Percentiles rank a stretch among this genome's conserved stretches.
Conservation (phyloP, 2,329 filamentous ascomycete species). For the Malbranchea cinnamomea region DNA sequence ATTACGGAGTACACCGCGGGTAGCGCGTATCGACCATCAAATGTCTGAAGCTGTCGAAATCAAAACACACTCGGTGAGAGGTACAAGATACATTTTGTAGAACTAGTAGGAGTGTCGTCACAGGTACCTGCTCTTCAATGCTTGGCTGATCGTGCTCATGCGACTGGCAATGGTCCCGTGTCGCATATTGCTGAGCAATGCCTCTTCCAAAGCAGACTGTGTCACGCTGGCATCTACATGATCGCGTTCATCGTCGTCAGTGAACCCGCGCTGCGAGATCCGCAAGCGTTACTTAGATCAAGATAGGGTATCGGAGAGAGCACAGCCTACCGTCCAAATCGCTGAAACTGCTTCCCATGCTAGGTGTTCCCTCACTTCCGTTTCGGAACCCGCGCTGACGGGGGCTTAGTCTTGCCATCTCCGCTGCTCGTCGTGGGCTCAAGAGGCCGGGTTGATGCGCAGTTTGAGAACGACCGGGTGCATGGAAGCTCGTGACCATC, state of each 20-base stretch:
- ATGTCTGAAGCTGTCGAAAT: too few species aligned
- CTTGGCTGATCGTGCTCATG: slow-evolving; percentile 38
- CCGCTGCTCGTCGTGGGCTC: slow-evolving; percentile 34
- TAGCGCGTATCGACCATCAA: too few species aligned
- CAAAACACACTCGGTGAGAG: slow-evolving; percentile 2
- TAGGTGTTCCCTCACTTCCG: slow-evolving; percentile 41
- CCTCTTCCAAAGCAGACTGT: slow-evolving; percentile 50
- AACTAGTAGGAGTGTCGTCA: slow-evolving; percentile 9
- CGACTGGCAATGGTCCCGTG: slow-evolving; percentile 35
- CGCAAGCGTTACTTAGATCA: too few species aligned
- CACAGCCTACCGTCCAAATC: slow-evolving; percentile 42
- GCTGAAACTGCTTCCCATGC: slow-evolving; percentile 52
- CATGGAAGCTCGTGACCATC: slow-evolving; percentile 13
- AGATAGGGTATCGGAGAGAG: slow-evolving; percentile 8
- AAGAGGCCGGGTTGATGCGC: slow-evolving; percentile 14
- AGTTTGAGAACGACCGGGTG: slow-evolving; percentile 11
- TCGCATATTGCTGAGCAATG: slow-evolving; percentile 47
- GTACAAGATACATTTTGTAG: background rate
- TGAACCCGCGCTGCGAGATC: too few species aligned
- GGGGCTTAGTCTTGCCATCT: slow-evolving; percentile 34
- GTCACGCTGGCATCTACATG: slow-evolving; percentile 45
- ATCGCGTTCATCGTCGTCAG: too few species aligned
- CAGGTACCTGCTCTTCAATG: slow-evolving; percentile 36
- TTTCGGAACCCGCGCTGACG: slow-evolving; percentile 26
- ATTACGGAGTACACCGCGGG: too few species aligned